Evolutionary conservation across 2,329 filamentous ascomycete genomes (phyloP), one percentile per base, ranked within the genome.

Genomic region (Apiospora sp.): DNA sequence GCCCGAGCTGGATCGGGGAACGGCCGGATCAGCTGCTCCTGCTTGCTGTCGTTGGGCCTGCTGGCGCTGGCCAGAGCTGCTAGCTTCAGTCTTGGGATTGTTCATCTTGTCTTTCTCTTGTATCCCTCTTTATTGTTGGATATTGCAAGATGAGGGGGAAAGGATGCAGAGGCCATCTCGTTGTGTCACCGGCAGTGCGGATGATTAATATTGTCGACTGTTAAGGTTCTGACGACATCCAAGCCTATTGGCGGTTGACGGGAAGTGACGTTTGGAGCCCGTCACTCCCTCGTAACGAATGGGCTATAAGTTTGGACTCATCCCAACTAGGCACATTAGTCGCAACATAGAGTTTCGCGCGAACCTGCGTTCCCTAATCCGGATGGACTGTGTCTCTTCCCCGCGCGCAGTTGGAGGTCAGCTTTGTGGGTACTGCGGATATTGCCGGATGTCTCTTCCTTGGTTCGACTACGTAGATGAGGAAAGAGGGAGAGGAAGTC

Each of bases 141-240:
- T 5, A 51, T 30, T 24, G 30, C 4, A 24, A n/a, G 34, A n/a
- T n/a, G 10, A 64, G 58, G 58, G 34, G 58, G 10, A 6, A 34
- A 54, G 51, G 6, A 61, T 41, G 19, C 13, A 41, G n/a, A 4
- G 10, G 16, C 6, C 51, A 34, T 61, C 19, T 37, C 30, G 30
- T 61, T 16, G n/a, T n/a, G 4, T 30, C 7, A 12, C 30, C 37
- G 30, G 16, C 58, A 37, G 58, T 41, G 19, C 12, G 34, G 19
- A 37, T 61, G 7, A 22, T 51, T 61, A 37, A 61, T 22, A 22
- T 22, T 19, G 54, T 12, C 58, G n/a, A 10, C 41, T 24, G 19
- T 41, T 64, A 64, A n/a, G 12, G 58, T 64, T 64, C 19, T 41
- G 58, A 58, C 27, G 51, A 34, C 51, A 58, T 58, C 51, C 27